Conservation (phyloP, 1,284 basidiomycete genomes). For the Irpex sp. region DNA sequence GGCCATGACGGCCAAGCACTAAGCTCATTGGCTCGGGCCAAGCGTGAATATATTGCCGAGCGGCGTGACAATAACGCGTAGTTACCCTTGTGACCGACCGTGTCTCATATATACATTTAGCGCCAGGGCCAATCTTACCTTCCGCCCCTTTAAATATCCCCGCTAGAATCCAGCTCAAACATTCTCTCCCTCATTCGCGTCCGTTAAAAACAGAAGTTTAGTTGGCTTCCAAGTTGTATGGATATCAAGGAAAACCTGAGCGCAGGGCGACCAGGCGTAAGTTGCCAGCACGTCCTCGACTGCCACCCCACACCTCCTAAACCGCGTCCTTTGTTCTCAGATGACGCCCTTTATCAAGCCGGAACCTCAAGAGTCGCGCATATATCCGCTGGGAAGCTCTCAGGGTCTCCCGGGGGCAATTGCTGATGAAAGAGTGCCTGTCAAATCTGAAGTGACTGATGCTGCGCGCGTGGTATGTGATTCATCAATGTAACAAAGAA, state of each 20-base stretch:
- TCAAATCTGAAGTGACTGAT: slow-evolving; percentile 33
- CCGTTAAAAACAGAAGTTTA: background rate
- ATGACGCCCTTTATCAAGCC: slow-evolving; percentile 32
- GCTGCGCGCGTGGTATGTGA: slow-evolving; percentile 28
- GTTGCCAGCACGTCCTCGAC: background rate
- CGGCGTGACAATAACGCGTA: slow-evolving; percentile 5
- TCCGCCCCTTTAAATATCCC: background rate
- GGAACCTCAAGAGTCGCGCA: slow-evolving; percentile 35
- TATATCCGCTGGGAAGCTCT: slow-evolving; percentile 24
- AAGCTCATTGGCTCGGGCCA: background rate
- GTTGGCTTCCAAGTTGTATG: background rate
- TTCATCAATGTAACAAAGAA: background rate
- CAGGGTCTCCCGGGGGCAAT: slow-evolving; percentile 15
- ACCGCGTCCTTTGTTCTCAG: slow-evolving; percentile 11
- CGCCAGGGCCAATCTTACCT: background rate
- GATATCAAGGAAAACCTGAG: slow-evolving; percentile 7
- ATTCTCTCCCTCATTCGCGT: background rate
- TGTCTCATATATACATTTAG: slow-evolving; percentile 7
- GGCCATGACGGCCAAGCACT: too few relatives aligned
- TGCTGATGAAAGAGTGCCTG: slow-evolving; percentile 14
- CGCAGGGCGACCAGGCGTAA: slow-evolving; percentile 2
- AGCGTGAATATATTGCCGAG: background rate
- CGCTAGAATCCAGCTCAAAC: background rate
- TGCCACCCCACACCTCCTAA: background rate
- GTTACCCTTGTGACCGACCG: slow-evolving; percentile 19